phyloP scores from a whole-genome alignment of 768 basidiomycete species.

The Rhodotorula kratochvilovae region DNA sequence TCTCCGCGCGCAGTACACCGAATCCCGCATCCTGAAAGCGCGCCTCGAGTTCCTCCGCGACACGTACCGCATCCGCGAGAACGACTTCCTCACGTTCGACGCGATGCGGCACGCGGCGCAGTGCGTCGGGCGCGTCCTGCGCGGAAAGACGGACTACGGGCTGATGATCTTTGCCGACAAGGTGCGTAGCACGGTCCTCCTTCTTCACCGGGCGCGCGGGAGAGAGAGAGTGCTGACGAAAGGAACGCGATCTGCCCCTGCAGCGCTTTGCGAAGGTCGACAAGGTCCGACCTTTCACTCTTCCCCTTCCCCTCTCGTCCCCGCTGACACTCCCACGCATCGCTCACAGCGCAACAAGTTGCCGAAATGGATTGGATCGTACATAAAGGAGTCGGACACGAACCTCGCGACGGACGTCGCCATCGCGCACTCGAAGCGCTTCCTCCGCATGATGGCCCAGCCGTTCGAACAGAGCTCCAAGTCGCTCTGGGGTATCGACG shows the following conservation, averaged over 20 bases:
- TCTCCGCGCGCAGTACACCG: slow-evolving; percentile 99
- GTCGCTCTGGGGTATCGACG: slow-evolving; percentile 89
- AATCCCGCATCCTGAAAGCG: slow-evolving; percentile 93
- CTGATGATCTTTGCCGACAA: slow-evolving; percentile 99
- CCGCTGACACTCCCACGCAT: slow-evolving; percentile 45
- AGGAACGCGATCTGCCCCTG: too few relatives aligned
- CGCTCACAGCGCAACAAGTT: slow-evolving; percentile 69
- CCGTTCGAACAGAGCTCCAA: slow-evolving; percentile 95
- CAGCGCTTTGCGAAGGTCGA: slow-evolving; percentile 88
- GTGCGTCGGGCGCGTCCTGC: slow-evolving; percentile 92
- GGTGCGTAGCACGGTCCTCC: slow-evolving; percentile 54
- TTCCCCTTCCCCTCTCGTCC: too few relatives aligned
- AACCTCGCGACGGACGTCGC: slow-evolving; percentile 83
- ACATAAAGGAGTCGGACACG: slow-evolving; percentile 95
- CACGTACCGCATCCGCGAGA: slow-evolving; percentile 94
- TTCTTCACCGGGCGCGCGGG: too few relatives aligned
- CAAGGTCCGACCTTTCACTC: slow-evolving; percentile 50
- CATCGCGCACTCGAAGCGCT: slow-evolving; percentile 64
- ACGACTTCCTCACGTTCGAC: slow-evolving; percentile 97
- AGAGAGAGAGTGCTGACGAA: too few relatives aligned
- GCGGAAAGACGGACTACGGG: slow-evolving; percentile 99
- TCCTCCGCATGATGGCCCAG: slow-evolving; percentile 98
- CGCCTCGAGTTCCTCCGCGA: slow-evolving; percentile 97
- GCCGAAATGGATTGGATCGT: slow-evolving; percentile 98
- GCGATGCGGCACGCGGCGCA: slow-evolving; percentile 99